Base-by-base conservation (phyloP, 306 rosid genomes). In the Citrullus amarus region DNA sequence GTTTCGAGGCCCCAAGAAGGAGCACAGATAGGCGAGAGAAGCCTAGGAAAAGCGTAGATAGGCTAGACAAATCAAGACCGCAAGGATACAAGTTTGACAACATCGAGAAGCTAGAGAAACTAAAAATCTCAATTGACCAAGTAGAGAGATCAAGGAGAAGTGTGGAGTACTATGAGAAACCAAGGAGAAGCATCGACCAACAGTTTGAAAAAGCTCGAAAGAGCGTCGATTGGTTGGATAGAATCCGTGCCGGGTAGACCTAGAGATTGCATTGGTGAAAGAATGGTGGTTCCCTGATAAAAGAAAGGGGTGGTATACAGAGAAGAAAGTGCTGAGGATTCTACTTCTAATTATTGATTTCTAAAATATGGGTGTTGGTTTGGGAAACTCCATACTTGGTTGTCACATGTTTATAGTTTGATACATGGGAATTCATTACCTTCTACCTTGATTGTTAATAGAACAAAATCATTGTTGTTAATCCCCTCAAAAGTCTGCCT, bases 211-310 rank as follows among this genome's bases (percentile, higher is more conserved):
- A 90, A 83, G 89, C 89, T 1, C 83, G 95, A 79, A 91, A 88
- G 87, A 93, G 95, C 58, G 86, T 93, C 6, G 96, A 93, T 82
- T 91, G 98, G 98, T 86, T 93, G 85, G 98, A 93, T 32, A 86
- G 93, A 83, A 84, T 88, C 66, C 91, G 93, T 80, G 86, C 93
- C 22, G 81, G 89, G 41, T 89, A 85, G 90, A 77, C 12, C 32
- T 86, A 16, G 16, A 17, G 20, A 30, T 20, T 61, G 43, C 28
- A 41, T 59, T 77, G 57, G 67, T 56, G 55, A 77, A n/a, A 20
- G 60, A 34, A 34, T 73, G 16, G 72, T 25, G 48, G 36, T 51
- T 17, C 59, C 39, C 54, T 61, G 75, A 50, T 41, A 20, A 54
- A 70, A 75, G 66, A 36, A 55, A 60, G 55, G 79, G 79, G 73